phyloP scores from a whole-genome alignment of 345 rosid genomes.

The Populus tremula region DNA sequence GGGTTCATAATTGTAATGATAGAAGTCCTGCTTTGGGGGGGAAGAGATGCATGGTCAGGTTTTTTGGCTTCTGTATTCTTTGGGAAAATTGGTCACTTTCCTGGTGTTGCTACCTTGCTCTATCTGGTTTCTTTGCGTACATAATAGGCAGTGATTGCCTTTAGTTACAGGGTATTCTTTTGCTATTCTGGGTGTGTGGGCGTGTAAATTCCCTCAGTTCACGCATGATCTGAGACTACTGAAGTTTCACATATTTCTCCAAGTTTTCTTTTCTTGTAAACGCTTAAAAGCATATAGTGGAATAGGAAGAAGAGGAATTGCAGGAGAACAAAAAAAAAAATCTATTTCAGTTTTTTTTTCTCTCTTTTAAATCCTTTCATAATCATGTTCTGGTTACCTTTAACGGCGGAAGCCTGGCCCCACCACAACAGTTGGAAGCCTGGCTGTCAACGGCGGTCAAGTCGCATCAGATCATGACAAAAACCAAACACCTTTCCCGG shows the following conservation, averaged over 20 bases:
- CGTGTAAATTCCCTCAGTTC: too few species aligned
- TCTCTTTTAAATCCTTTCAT: too few species aligned
- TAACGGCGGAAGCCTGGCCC: too few species aligned
- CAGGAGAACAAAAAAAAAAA: too few species aligned
- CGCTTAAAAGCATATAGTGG: background rate
- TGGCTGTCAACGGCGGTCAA: background rate
- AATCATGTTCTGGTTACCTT: background rate
- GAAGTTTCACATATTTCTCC: background rate
- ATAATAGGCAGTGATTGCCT: too few species aligned
- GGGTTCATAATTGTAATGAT: background rate
- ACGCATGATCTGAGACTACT: background rate
- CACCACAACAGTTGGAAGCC: background rate
- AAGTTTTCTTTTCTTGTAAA: background rate
- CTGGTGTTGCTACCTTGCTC: too few species aligned
- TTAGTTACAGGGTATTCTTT: too few species aligned
- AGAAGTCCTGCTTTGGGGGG: background rate
- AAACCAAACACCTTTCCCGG: background rate
- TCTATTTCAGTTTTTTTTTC: too few species aligned
- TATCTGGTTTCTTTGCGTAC: too few species aligned
- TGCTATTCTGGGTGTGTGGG: too few species aligned
- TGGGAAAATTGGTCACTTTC: background rate
- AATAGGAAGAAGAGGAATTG: too few species aligned
- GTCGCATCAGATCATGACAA: constrained; percentile 1
- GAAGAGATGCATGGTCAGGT: background rate
- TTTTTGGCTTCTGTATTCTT: background rate